Conservation (phyloP, 1,284 basidiomycete species). For the Schizopora paradoxa region DNA sequence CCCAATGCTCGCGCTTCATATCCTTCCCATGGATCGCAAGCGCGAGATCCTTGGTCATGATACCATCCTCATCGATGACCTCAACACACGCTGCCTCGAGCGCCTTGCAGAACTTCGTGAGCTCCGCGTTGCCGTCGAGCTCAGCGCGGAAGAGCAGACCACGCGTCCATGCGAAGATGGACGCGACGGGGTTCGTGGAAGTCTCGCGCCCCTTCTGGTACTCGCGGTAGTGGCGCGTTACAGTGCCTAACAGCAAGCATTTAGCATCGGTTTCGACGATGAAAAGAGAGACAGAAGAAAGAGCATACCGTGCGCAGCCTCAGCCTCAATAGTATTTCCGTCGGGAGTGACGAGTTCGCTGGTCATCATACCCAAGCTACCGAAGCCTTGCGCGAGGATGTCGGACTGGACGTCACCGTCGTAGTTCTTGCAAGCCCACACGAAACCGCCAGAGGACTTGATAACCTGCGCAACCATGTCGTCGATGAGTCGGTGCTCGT, state of each 20-base stretch:
- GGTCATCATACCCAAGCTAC: slow-evolving; percentile 96
- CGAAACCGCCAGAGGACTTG: slow-evolving; percentile 95
- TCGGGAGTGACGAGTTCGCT: slow-evolving; percentile 95
- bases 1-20: slow-evolving; percentile 92
- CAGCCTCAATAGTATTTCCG: slow-evolving; percentile 85
- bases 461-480: slow-evolving; percentile 98
- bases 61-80: slow-evolving; percentile 81
- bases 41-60: slow-evolving; percentile 98
- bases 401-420: slow-evolving; percentile 93
- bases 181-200: slow-evolving; percentile 96
- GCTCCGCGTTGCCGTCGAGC: slow-evolving; percentile 78
- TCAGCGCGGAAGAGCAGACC: slow-evolving; percentile 92
- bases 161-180: slow-evolving; percentile 98
- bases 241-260: slow-evolving; percentile 45
- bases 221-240: slow-evolving; percentile 96
- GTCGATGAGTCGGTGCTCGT: slow-evolving; percentile 91
- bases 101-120: slow-evolving; percentile 73
- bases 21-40: slow-evolving; percentile 91
- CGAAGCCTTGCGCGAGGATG: slow-evolving; percentile 93
- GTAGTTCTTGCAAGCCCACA: slow-evolving; percentile 98
- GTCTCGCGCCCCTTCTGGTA: slow-evolving; percentile 95
- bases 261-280: neutral
- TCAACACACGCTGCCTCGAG: slow-evolving; percentile 90
- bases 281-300: slow-evolving; percentile 7
- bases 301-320: slow-evolving; percentile 83